Conservation (phyloP, 2,329 filamentous ascomycete species). For the Metarhizium brunneum region DNA sequence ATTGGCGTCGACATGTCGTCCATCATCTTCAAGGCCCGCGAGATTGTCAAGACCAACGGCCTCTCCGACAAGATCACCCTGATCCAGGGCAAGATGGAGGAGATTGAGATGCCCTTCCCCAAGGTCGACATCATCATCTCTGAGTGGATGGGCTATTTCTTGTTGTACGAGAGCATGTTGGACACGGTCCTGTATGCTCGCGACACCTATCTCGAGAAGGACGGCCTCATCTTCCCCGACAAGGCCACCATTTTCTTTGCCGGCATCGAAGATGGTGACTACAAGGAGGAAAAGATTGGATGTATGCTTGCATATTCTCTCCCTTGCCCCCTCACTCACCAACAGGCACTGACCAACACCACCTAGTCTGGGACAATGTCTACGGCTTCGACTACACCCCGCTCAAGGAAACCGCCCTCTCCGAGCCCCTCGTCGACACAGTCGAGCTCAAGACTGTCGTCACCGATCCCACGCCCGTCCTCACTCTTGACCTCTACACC, state of each 20-base stretch:
- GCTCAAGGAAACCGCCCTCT: conserved; percentile 85
- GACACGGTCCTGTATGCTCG: conserved; percentile 96
- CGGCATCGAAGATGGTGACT: conserved; percentile 96
- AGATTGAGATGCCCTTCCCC: conserved; percentile 84
- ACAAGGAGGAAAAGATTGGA: conserved; percentile 99
- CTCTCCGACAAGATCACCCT: conserved; percentile 94
- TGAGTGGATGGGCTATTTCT: conserved; percentile 99
- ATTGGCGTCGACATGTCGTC: conserved; percentile 99
- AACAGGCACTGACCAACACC: background rate
- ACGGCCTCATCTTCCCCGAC: conserved; percentile 94
- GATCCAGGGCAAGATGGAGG: conserved; percentile 99
- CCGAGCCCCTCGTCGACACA: conserved; percentile 93
- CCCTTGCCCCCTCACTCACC: background rate
- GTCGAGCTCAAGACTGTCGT: conserved; percentile 96
- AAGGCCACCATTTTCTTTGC: conserved; percentile 97
- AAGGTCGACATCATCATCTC: conserved; percentile 99
- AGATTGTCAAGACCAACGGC: conserved; percentile 89
- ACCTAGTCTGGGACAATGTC: conserved; percentile 93
- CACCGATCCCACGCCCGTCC: conserved; percentile 76
- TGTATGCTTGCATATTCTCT: conserved; percentile 51
- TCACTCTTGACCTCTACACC: conserved; percentile 89
- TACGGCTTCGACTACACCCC: conserved; percentile 97
- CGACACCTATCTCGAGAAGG: conserved; percentile 79
- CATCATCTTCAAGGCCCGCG: conserved; percentile 95
- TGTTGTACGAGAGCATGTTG: conserved; percentile 97